Percentiles rank a stretch among this genome's conserved stretches.
phyloP scores from a whole-genome alignment of 78 protist genomes.

The Polysphondylium violaceum region DNA sequence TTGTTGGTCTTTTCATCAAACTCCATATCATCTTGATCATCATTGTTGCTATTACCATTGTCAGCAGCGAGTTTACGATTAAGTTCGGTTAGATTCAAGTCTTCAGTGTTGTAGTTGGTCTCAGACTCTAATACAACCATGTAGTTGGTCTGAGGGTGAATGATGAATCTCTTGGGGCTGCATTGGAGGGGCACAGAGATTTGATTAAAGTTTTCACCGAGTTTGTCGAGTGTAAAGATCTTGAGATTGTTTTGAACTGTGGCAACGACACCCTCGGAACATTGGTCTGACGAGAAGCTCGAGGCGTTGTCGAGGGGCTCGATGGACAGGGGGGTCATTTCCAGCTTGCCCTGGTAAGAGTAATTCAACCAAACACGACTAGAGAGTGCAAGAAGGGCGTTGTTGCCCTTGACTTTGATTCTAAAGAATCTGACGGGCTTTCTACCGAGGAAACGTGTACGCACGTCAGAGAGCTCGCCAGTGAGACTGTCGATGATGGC shows the following conservation, averaged over 20 bases:
- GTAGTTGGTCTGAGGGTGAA: conserved; percentile 79
- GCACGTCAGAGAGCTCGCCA: conserved; percentile 93
- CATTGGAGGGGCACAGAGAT: conserved; percentile 51
- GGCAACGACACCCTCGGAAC: conserved; percentile 96
- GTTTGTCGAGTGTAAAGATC: conserved; percentile 87
- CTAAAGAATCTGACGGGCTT: conserved; percentile 86
- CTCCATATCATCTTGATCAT: conserved; percentile 19
- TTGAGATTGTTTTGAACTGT: conserved; percentile 87
- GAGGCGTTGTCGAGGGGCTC: conserved; percentile 91
- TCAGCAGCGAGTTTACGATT: neutral
- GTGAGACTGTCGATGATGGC: conserved; percentile 86
- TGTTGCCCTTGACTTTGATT: conserved; percentile 39
- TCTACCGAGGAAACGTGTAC: conserved; percentile 88
- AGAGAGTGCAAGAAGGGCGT: conserved; percentile 95
- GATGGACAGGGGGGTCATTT: conserved; percentile 89
- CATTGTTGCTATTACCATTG: neutral
- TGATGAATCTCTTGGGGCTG: conserved; percentile 91
- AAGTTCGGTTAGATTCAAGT: neutral
- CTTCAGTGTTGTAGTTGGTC: conserved; percentile 55
- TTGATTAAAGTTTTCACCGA: conserved; percentile 93
- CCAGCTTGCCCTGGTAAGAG: conserved; percentile 37
- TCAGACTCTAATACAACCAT: conserved; percentile 90
- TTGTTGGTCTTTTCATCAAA: neutral
- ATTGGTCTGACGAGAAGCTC: conserved; percentile 90
- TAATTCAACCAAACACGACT: conserved; percentile 93